Base-by-base conservation (phyloP, 495 filamentous ascomycete species). In the Podospora didyma region DNA sequence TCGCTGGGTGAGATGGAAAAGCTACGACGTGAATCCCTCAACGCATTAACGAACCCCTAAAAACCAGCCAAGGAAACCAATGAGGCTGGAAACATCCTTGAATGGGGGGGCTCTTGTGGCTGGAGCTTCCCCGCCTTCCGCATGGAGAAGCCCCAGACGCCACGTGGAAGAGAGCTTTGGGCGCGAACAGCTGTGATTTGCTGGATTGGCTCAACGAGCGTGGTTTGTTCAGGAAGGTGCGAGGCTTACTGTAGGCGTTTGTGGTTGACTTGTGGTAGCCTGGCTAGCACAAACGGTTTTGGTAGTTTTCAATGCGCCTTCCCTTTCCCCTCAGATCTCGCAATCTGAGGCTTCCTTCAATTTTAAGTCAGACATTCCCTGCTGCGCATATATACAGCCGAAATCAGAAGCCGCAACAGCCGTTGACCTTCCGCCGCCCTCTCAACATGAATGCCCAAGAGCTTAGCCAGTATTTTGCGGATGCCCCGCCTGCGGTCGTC, bases 401-500 rank as follows among this genome's bases (percentile, higher is more conserved):
- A n/a, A 53, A 17, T 22, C 28, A 9, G 20, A 17, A n/a, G 14
- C 51, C 21, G 37, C 37, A 20, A 10, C 20, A 39, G 20, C 35
- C 46, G n/a, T 39, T 39, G 28, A 22, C 54, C 53, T 49, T 19
- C 20, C 10, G 21, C 58, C 54, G 23, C 45, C 35, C 2, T 22
- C 49, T 47, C 58, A 65, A 44, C 51, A 71, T 82, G 79, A 75
- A 84, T 61, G 68, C 75, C 26, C 72, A 79, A 56, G 77, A 79
- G 64, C 74, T 75, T 51, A 78, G 77, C 59, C 88, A 93, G 62
- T 96, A 93, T 72, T 80, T 92, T 45, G 92, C 92, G 14, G 94
- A 98, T 76, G 86, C 86, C 46, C 94, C 94, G 19, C 94, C 94
- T 0, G 85, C 84, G 17, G 84, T 96, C 52, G 93, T 96, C 45